Base-by-base conservation (phyloP, 306 rosid species). In the Lotus japonicus region DNA sequence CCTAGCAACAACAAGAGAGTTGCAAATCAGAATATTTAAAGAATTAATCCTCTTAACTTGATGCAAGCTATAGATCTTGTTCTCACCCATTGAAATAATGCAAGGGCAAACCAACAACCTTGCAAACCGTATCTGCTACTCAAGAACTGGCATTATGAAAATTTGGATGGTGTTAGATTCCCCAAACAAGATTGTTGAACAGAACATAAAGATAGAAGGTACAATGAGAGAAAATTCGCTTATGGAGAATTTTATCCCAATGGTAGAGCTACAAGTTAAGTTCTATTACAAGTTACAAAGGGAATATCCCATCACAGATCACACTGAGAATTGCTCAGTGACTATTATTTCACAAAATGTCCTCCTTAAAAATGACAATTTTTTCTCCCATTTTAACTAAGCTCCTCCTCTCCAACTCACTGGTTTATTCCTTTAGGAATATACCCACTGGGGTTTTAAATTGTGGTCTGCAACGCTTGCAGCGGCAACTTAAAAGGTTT, bases 71-170 rank as follows among this genome's bases (percentile, higher is more conserved):
- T 35, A 23, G 73, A 83, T 48, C 62, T 6, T 58, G 35, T 26
- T 36, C 89, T 86, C 75, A 92, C 98, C 98, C 98, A 88, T 65
- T 92, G 97, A 75, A 89, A 90, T 82, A 81, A 76, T 10, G 81
- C 90, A 7, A 90, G 84, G 35, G 86, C 87, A 43, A 73, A 71
- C 98, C 98, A 89, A 78, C 88, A 79, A 43, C 95, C 97, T 64
- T 69, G 79, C 68, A 92, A 79, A 58, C 96, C 98, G 74, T 41
- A 85, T 67, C 75, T 88, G 70, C 83, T 70, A 81, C 84, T 84
- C 63, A 82, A 67, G 66, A 82, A 33, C 98, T 89, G 85, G 75
- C 54, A 48, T 73, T 28, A 65, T 33, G 49, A 64, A 78, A 72
- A 50, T 28, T 43, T 10, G 8, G 11, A 9, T 38, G 42, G 42